Base-by-base conservation (phyloP, 2,329 filamentous ascomycete genomes). In the Trichoderma koningii region DNA sequence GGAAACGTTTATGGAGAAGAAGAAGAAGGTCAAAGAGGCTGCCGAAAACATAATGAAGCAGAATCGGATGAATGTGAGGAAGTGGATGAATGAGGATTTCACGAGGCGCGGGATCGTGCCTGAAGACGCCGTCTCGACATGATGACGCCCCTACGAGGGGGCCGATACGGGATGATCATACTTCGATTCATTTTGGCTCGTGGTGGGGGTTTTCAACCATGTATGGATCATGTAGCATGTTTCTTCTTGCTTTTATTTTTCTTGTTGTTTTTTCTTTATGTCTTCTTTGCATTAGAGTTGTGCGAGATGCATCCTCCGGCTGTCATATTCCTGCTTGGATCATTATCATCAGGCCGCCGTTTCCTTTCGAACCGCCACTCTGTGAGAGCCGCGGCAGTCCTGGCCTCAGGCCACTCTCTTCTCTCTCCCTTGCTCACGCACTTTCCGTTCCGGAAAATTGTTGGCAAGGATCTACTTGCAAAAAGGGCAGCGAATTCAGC, bases 51-150 rank as follows among this genome's bases (percentile, higher is more conserved):
- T 62, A 45, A 62, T 62, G 59, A 62, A 62, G n/a, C 48, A 62
- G 19, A 62, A 62, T 28, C 48, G 59, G 38, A 15, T 62, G 59
- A 62, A 62, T 34, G 59, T 62, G 59, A 62, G 59, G 15, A 51
- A 42, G 7, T 62, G 59, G 59, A 62, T 62, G 59, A 50, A 62
- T 23, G 59, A 62, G n/a, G 59, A 62, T 47, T 62, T 62, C 15
- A 26, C 48, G 34, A 62, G 23, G 48, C 52, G 48, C 28, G 48
- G 59, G 15, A 62, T 62, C 34, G 59, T 51, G 3, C 59, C 48
- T 12, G 59, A 21, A 42, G 48, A 53, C 26, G 30, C 23, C 21
- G 41, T 23, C 59, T 45, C 59, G 42, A 17, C 59, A 62, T 44
- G 47, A 62, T 23, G 23, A 52, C 23, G 38, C 47, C 47, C 41